phyloP scores from a whole-genome alignment of 768 basidiomycete species.

The Mycena vitilis region DNA sequence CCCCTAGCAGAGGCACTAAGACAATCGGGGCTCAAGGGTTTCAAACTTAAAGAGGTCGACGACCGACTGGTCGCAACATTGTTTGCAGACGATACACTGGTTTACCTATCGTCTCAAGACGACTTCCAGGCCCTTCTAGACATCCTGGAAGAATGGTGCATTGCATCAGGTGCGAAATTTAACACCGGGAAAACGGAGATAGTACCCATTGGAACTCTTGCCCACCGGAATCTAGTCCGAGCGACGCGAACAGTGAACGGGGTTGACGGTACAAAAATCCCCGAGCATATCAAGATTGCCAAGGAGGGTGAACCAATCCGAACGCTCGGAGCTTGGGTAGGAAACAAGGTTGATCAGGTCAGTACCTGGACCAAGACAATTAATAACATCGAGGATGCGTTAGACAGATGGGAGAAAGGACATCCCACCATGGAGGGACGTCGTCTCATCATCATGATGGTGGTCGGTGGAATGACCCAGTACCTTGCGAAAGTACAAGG shows the following conservation, averaged over 20 bases:
- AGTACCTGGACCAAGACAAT: not conserved
- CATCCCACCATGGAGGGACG: slow-evolving; percentile 31
- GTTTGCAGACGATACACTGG: slow-evolving; percentile 1
- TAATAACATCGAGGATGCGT: slow-evolving; percentile 3
- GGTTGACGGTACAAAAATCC: too few species aligned
- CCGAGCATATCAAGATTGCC: not conserved
- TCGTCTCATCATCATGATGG: slow-evolving; percentile 22
- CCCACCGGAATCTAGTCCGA: not conserved
- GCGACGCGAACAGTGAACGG: not conserved
- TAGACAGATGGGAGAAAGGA: slow-evolving; percentile 9
- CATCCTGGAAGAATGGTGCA: not conserved
- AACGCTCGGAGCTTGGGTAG: slow-evolving; percentile 5
- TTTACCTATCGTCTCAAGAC: not conserved
- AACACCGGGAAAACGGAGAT: not conserved
- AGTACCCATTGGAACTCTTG: not conserved
- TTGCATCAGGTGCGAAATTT: not conserved
- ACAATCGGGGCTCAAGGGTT: too few species aligned
- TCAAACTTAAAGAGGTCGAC: not conserved
- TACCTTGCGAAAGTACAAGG: slow-evolving; percentile 36
- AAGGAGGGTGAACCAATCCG: slow-evolving; percentile 9
- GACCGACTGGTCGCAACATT: not conserved
- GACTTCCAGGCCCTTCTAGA: not conserved
- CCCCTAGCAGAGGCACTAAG: not conserved
- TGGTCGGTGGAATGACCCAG: slow-evolving; percentile 30
- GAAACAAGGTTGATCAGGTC: slow-evolving; percentile 4